These are phyloP conservation scores for Stylonectria norvegica DNA, from an alignment of 2,329 filamentous ascomycete species.

Conservation along the genomic window DNA sequence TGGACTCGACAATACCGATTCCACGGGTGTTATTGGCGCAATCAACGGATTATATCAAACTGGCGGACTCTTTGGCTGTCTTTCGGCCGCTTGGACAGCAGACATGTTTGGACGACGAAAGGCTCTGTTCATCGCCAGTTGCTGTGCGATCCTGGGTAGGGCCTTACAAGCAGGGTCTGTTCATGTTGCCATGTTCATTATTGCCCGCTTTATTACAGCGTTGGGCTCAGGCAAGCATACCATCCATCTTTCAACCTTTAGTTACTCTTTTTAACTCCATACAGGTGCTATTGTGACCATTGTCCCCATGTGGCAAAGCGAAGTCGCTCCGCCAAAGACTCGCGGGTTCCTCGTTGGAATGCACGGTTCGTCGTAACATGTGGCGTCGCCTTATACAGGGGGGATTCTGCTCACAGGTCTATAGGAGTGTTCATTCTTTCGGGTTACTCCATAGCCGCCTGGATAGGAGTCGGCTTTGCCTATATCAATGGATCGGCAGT, in stretches of 20 bases:
- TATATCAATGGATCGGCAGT: not conserved
- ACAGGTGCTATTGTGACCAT: not conserved
- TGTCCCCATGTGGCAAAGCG: not conserved
- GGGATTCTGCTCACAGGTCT: too few species aligned
- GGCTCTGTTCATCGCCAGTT: not conserved
- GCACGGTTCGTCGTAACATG: not conserved
- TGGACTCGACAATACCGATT: not conserved
- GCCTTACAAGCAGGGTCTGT: not conserved
- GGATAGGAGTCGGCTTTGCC: not conserved
- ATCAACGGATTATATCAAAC: not conserved
- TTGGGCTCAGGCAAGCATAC: not conserved
- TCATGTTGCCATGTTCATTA: not conserved
- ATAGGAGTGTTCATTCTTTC: slow-evolving; percentile 1
- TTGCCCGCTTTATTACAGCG: not conserved
- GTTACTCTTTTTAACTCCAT: not conserved
- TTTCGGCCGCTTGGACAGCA: not conserved
- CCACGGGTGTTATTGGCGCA: not conserved
- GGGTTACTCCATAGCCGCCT: not conserved
- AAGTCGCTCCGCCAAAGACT: slow-evolving; percentile 1
- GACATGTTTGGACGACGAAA: not conserved
- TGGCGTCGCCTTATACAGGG: too few species aligned
- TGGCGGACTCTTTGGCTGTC: not conserved
- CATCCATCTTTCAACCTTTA: not conserved
- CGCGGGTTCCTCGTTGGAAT: slow-evolving; percentile 1
- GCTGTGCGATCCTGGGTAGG: not conserved